A percentile compares a stretch with the other conserved stretches of the same genome.
These are phyloP conservation scores for Cryomyces minteri DNA, from an alignment of 495 filamentous ascomycete species.

Conservation along the genomic window DNA sequence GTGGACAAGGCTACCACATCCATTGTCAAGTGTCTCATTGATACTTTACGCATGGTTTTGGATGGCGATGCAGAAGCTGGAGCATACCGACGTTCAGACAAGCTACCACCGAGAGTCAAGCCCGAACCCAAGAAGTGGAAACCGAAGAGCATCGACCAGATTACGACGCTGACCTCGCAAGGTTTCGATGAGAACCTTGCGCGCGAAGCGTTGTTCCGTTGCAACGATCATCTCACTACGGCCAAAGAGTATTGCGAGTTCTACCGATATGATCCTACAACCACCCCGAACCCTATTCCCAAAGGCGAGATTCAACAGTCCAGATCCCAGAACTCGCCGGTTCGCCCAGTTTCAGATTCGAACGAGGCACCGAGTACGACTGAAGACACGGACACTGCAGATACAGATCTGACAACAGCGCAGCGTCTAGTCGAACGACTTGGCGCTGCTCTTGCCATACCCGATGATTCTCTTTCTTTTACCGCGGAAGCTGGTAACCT, in stretches of 20 bases:
- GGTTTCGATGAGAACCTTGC: constrained; percentile 39
- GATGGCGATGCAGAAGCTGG: constrained; percentile 55
- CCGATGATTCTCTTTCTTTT: background rate
- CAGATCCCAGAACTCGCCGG: background rate
- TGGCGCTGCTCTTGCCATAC: background rate
- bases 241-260: constrained; percentile 54
- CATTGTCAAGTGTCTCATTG: constrained; percentile 62
- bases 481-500: background rate
- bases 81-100: constrained; percentile 42
- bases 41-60: constrained; percentile 65
- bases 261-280: background rate
- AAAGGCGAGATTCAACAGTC: background rate
- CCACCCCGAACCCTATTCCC: background rate
- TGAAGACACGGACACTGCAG: background rate
- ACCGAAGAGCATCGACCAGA: constrained; percentile 9
- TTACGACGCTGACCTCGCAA: constrained; percentile 29
- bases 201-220: constrained; percentile 67
- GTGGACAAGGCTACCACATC: constrained; percentile 57
- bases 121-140: constrained; percentile 20
- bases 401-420: background rate
- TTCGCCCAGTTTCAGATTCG: background rate
- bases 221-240: constrained; percentile 39
- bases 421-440: background rate
- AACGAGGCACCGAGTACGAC: background rate
- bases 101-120: constrained; percentile 23